phyloP scores from a whole-genome alignment of 345 rosid genomes.

The Euclidium syriacum region DNA sequence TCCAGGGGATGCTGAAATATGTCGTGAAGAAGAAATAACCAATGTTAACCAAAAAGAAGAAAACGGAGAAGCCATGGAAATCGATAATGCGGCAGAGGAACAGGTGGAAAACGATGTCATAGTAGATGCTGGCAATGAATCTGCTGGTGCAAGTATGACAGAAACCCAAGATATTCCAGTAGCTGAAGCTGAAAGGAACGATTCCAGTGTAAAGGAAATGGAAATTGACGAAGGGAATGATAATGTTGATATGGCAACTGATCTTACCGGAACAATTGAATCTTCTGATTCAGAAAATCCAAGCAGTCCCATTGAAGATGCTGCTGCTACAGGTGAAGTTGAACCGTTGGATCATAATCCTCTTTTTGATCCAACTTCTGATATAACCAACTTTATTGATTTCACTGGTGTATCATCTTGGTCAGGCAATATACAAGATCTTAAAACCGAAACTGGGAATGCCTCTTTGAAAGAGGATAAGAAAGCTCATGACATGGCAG shows the following conservation, averaged over 20 bases:
- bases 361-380: slow-evolving; percentile 34
- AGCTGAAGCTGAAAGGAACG: slow-evolving; percentile 28
- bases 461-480: slow-evolving; percentile 22
- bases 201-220: slow-evolving; percentile 22
- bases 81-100: slow-evolving; percentile 45
- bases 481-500: slow-evolving; percentile 9
- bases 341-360: slow-evolving; percentile 26
- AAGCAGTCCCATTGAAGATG: slow-evolving; percentile 10
- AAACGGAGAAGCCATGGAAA: slow-evolving; percentile 46
- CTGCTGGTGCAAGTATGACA: slow-evolving; percentile 37
- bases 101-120: slow-evolving; percentile 28
- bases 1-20: slow-evolving; percentile 6
- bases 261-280: background rate
- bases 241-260: slow-evolving; percentile 3
- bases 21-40: slow-evolving; percentile 20
- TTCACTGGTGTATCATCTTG: slow-evolving; percentile 35
- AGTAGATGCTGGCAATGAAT: slow-evolving; percentile 25
- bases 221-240: slow-evolving; percentile 31
- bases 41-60: slow-evolving; percentile 28
- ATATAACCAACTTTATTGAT: slow-evolving; percentile 37
- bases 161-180: slow-evolving; percentile 28
- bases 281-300: slow-evolving; percentile 20
- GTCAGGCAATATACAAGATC: slow-evolving; percentile 34
- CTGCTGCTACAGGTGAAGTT: slow-evolving; percentile 33
- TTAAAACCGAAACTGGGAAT: slow-evolving; percentile 17